Evolutionary conservation across 1,284 basidiomycete species (phyloP), one percentile per base, ranked within the genome.

Genomic region (Heterobasidion irregulare): DNA sequence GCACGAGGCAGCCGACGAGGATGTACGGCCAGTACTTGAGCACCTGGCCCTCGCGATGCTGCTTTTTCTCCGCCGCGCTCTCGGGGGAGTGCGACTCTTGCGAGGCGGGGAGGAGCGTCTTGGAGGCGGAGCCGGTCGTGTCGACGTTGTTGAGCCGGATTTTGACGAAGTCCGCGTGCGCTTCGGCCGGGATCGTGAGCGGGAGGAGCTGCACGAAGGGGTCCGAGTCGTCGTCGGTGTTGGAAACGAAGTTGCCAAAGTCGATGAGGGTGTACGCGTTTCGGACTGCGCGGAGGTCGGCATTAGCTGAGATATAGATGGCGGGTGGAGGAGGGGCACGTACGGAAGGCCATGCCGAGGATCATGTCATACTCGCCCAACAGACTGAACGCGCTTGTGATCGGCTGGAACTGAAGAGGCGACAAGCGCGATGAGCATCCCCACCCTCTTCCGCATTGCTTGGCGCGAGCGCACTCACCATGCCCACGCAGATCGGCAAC

Each of bases 1-100:
- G 72, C 3, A 73, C 66, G 43, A 89, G 70, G 61, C 82, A 84
- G 41, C 85, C 86, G 32, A 76, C 61, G 57, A 89, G 74, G 64
- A 89, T 89, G 63, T 88, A 84, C 0, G 87, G 86, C 87, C 86
- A 89, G 47, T 76, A 80, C 62, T 82, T 83, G 57, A 88, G 76
- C 32, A 89, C 72, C 71, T 77, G 72, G 66, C 85, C 86, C 64
- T 86, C 81, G 53, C 66, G 61, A 53, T 74, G 72, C 55, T 41
- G 33, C 48, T 51, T 87, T 72, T 86, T 86, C 69, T 89, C 86
- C 50, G 74, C 77, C 1, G 65, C 74, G 8, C 77, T 78, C 47
- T 87, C 75, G 1, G 86, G 86, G 0, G 86, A 89, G 59, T 78
- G 73, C 57, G 83, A 78, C 67, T 75, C 71, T 63, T 89, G 73